Percentiles rank a stretch among this genome's conserved stretches.
Evolutionary conservation across 2,329 filamentous ascomycete species (phyloP).

Genomic region (Penicillium italicum): DNA sequence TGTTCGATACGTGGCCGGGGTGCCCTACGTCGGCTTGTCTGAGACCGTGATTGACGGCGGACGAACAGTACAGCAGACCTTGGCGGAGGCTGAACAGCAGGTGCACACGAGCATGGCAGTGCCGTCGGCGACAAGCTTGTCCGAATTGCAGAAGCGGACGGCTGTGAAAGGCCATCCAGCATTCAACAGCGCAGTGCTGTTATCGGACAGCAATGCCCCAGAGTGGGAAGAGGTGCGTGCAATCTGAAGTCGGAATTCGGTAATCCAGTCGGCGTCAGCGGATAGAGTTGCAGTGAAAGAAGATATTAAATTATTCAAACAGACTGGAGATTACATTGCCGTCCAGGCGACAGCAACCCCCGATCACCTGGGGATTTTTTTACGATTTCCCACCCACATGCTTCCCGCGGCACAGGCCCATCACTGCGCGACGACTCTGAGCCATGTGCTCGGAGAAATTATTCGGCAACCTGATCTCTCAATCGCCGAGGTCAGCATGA

Average conservation of each 20-base stretch:
- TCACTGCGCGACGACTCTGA: constrained; percentile 1
- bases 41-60: background rate
- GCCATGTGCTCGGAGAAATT: constrained; percentile 1
- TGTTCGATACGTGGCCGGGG: background rate
- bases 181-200: background rate
- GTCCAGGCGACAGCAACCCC: background rate
- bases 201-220: background rate
- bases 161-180: background rate
- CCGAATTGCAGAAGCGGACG: constrained; percentile 2
- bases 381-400: background rate
- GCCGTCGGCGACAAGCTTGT: background rate
- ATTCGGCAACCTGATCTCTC: background rate
- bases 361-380: background rate
- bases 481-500: background rate
- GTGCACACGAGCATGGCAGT: background rate
- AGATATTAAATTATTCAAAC: background rate
- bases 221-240: background rate
- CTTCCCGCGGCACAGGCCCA: constrained; percentile 1
- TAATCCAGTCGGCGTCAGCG: background rate
- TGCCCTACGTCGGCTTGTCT: background rate
- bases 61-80: background rate
- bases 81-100: background rate
- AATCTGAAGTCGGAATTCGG: background rate
- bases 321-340: constrained; percentile 1
- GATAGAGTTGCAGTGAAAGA: background rate